A percentile compares a stretch with the other conserved stretches of the same genome.
Evolutionary conservation across 1,139 yeast genomes (phyloP).

Genomic region (Suhomyces taliae): DNA sequence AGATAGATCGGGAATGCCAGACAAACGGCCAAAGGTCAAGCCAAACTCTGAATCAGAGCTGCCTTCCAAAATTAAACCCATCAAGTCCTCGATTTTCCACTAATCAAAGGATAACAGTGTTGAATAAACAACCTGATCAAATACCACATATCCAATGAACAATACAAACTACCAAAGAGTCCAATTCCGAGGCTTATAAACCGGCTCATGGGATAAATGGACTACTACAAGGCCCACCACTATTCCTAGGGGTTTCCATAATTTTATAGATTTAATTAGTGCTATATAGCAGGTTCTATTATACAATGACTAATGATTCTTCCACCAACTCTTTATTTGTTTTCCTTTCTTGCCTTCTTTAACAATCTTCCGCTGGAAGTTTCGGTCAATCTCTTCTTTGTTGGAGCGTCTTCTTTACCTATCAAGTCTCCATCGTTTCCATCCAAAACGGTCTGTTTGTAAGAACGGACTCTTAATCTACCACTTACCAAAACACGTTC

Average conservation of each 20-base stretch:
- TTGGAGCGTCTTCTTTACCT: conserved; percentile 5
- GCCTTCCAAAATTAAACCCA: conserved; percentile 19
- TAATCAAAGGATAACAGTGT: conserved; percentile 5
- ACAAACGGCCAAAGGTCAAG: conserved; percentile 7
- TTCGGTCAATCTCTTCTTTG: conserved; percentile 27
- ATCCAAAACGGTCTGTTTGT: conserved; percentile 62
- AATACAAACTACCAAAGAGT: too few relatives aligned
- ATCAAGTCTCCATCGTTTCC: conserved; percentile 31
- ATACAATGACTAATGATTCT: conserved; percentile 5
- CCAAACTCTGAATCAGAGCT: conserved; percentile 6
- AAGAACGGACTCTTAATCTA: conserved; percentile 64
- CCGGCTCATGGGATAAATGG: too few relatives aligned
- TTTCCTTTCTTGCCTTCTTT: conserved; percentile 18
- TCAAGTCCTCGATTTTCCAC: conserved; percentile 35
- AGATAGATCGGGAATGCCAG: neutral
- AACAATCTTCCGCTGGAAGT: conserved; percentile 28
- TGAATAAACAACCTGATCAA: too few relatives aligned
- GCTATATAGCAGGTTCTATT: neutral
- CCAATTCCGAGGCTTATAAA: too few relatives aligned
- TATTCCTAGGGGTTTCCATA: too few relatives aligned
- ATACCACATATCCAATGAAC: neutral
- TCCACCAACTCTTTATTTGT: neutral
- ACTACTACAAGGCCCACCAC: too few relatives aligned
- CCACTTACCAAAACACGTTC: conserved; percentile 69
- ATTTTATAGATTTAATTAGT: neutral